Evolutionary conservation across 1,139 yeast species (phyloP).

Genomic region (Kurtzmaniella quercitrusa): DNA sequence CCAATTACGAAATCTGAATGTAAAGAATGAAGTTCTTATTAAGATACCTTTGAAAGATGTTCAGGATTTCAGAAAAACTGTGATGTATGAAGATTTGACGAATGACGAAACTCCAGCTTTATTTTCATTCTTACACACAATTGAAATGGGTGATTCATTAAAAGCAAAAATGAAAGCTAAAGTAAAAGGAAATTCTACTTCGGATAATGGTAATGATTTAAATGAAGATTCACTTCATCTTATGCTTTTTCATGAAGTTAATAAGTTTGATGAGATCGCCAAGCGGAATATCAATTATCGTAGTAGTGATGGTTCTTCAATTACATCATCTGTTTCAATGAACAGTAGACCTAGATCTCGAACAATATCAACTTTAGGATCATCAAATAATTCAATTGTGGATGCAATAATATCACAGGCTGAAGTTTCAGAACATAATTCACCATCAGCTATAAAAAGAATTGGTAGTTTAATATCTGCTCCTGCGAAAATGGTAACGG

Average conservation of each 20-base stretch:
- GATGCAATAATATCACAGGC: background rate
- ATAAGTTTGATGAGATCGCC: slow-evolving; percentile 17
- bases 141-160: slow-evolving; percentile 6
- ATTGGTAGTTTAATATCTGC: slow-evolving; percentile 1
- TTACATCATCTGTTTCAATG: background rate
- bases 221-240: slow-evolving; percentile 59
- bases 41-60: slow-evolving; percentile 72
- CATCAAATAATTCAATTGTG: slow-evolving; percentile 9
- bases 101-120: slow-evolving; percentile 18
- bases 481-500: background rate
- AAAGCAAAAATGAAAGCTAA: slow-evolving; percentile 11
- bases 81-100: slow-evolving; percentile 11
- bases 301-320: no score
- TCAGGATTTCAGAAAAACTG: slow-evolving; percentile 47
- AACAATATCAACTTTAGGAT: slow-evolving; percentile 16
- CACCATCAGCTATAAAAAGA: slow-evolving; percentile 1
- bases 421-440: background rate
- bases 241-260: slow-evolving; percentile 49
- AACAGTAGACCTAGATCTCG: slow-evolving; percentile 3
- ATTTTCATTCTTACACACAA: slow-evolving; percentile 20
- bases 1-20: slow-evolving; percentile 55
- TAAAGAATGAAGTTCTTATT: slow-evolving; percentile 68
- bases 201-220: background rate
- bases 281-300: background rate
- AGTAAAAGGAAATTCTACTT: slow-evolving; percentile 20